Percentiles rank a stretch among this genome's conserved stretches.
Evolutionary conservation across 352 stramenopile species (phyloP).

Genomic region (Phytophthora tentaculata): DNA sequence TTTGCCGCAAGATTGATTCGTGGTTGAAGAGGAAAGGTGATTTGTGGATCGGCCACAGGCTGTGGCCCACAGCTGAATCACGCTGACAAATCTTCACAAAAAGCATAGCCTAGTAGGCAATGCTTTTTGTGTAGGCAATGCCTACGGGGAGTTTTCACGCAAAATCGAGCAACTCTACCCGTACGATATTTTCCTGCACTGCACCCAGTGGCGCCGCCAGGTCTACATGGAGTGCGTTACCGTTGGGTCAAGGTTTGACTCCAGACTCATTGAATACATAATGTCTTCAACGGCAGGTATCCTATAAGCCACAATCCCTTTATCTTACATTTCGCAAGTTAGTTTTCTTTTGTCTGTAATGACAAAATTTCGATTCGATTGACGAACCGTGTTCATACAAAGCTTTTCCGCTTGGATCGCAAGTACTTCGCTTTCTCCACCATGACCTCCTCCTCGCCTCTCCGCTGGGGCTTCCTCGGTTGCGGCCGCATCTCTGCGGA

Average conservation of each 20-base stretch:
- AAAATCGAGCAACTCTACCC: too few species aligned
- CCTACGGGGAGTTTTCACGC: background rate
- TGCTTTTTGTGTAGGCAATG: too few species aligned
- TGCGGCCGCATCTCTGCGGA: slow-evolving; percentile 73
- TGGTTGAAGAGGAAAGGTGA: slow-evolving; percentile 9
- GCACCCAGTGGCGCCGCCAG: too few species aligned
- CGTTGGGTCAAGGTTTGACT: background rate
- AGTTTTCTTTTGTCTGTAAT: background rate
- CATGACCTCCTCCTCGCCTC: slow-evolving; percentile 2
- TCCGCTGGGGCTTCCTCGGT: slow-evolving; percentile 74
- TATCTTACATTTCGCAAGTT: background rate
- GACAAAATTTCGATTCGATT: background rate
- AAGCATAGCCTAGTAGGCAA: too few species aligned
- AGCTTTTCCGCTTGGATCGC: slow-evolving; percentile 7
- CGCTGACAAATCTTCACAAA: slow-evolving; percentile 1
- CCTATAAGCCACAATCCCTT: background rate
- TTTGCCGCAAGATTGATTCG: slow-evolving; percentile 1
- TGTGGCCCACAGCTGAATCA: slow-evolving; percentile 12
- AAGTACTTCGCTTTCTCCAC: background rate
- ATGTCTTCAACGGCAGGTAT: background rate
- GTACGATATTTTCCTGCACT: too few species aligned
- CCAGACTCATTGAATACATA: background rate
- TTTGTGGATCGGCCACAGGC: slow-evolving; percentile 6
- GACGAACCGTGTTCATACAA: background rate
- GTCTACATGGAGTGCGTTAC: too few species aligned